Evolutionary conservation across 805 yeast genomes (phyloP).

Genomic region (Metschnikowia matae): DNA sequence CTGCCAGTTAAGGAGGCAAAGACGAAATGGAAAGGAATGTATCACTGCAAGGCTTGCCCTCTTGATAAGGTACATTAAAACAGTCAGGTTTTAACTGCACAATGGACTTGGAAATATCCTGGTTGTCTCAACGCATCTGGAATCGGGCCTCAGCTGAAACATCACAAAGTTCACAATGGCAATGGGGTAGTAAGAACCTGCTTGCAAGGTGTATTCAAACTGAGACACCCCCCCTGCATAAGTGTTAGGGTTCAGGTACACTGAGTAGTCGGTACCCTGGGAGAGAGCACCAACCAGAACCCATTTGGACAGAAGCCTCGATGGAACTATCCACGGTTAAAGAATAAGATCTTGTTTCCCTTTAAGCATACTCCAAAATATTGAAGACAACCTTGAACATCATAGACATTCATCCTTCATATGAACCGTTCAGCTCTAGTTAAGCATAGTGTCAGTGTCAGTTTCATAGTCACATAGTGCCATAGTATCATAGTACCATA

Average conservation of each 20-base stretch:
- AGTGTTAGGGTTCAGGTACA: neutral
- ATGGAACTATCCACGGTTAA: neutral
- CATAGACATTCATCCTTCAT: too few species aligned
- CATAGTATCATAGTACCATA: too few species aligned
- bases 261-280: neutral
- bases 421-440: too few species aligned
- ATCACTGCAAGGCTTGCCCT: neutral
- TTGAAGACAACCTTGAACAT: too few species aligned
- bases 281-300: neutral
- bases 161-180: neutral
- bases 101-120: neutral
- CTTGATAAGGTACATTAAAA: neutral
- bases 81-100: neutral
- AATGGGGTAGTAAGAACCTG: neutral
- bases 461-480: too few species aligned
- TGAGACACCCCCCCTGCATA: neutral
- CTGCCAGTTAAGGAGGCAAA: too few species aligned
- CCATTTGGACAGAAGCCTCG: neutral
- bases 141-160: neutral
- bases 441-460: too few species aligned
- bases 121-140: neutral
- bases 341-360: neutral
- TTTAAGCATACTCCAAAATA: too few species aligned
- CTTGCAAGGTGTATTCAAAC: neutral
- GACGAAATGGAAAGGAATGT: neutral